phyloP scores from a whole-genome alignment of 2,329 filamentous ascomycete genomes.

The Dothideomycetidae sp. region DNA sequence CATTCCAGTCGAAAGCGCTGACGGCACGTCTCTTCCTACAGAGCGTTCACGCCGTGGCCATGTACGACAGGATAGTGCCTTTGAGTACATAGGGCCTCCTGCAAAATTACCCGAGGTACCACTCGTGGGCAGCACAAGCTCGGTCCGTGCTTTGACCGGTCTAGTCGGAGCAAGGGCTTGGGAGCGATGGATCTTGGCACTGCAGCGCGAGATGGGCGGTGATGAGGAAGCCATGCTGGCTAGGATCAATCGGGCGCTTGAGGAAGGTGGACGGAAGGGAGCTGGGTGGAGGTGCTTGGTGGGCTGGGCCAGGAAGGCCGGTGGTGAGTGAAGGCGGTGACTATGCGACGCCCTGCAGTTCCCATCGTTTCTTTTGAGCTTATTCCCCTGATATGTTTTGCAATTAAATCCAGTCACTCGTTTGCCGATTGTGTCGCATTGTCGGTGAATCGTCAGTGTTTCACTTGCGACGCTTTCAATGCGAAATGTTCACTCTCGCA shows the following conservation, averaged over 20 bases:
- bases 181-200: conserved; percentile 89
- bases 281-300: conserved; percentile 47
- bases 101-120: conserved; percentile 14
- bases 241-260: conserved; percentile 42
- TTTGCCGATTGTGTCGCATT: too few species aligned
- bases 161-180: conserved; percentile 78
- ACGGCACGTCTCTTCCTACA: background rate
- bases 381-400: too few species aligned
- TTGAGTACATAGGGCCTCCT: conserved; percentile 10
- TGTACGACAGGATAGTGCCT: conserved; percentile 5
- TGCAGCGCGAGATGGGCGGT: conserved; percentile 75
- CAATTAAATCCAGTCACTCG: too few species aligned
- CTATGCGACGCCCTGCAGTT: too few species aligned
- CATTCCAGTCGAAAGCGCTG: too few species aligned
- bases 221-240: conserved; percentile 38
- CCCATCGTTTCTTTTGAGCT: too few species aligned
- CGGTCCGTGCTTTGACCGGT: conserved; percentile 48
- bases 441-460: too few species aligned
- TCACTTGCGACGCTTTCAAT: too few species aligned
- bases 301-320: conserved; percentile 43
- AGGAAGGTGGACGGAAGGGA: conserved; percentile 44
- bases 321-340: background rate
- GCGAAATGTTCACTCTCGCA: too few species aligned
- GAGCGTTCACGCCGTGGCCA: background rate
- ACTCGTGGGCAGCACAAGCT: conserved; percentile 22